phyloP scores from a whole-genome alignment of 1,284 basidiomycete genomes.

The Tilletia setariae region DNA sequence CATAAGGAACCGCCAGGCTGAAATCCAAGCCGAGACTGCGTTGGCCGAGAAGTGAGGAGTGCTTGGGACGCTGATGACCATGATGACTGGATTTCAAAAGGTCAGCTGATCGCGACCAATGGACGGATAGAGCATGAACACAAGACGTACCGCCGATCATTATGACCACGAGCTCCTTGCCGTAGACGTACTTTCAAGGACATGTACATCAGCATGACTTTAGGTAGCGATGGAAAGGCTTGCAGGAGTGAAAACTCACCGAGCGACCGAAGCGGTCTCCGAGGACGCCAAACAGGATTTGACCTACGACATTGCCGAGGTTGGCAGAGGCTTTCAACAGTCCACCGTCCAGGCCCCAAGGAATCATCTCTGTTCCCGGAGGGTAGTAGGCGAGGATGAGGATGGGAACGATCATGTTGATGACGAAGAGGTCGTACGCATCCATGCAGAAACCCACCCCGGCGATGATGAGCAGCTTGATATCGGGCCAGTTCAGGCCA shows the following conservation, averaged over 20 bases:
- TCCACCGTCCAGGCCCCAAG: slow-evolving; percentile 48
- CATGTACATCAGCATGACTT: not conserved
- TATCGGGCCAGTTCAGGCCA: slow-evolving; percentile 42
- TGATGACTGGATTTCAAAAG: not conserved
- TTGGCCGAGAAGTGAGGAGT: slow-evolving; percentile 22
- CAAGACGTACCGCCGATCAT: slow-evolving; percentile 19
- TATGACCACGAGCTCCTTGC: slow-evolving; percentile 13
- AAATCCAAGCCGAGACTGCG: slow-evolving; percentile 16
- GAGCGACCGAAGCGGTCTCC: slow-evolving; percentile 1
- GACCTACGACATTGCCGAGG: slow-evolving; percentile 18
- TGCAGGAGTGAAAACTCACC: not conserved
- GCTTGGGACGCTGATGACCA: slow-evolving; percentile 12
- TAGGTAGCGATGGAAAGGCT: too few species aligned
- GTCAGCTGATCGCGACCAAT: slow-evolving; percentile 22
- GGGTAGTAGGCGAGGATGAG: slow-evolving; percentile 40
- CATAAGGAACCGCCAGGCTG: slow-evolving; percentile 15
- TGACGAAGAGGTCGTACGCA: slow-evolving; percentile 33
- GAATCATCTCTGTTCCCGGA: slow-evolving; percentile 27
- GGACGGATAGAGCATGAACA: slow-evolving; percentile 12
- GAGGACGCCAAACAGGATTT: slow-evolving; percentile 16
- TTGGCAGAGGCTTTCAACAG: slow-evolving; percentile 44
- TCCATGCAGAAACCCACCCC: slow-evolving; percentile 51
- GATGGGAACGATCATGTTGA: slow-evolving; percentile 50
- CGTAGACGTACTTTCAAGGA: slow-evolving; percentile 6
- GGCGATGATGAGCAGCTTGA: slow-evolving; percentile 46